Conservation (phyloP, 1,284 basidiomycete genomes). For the Ustilago cynodontis region DNA sequence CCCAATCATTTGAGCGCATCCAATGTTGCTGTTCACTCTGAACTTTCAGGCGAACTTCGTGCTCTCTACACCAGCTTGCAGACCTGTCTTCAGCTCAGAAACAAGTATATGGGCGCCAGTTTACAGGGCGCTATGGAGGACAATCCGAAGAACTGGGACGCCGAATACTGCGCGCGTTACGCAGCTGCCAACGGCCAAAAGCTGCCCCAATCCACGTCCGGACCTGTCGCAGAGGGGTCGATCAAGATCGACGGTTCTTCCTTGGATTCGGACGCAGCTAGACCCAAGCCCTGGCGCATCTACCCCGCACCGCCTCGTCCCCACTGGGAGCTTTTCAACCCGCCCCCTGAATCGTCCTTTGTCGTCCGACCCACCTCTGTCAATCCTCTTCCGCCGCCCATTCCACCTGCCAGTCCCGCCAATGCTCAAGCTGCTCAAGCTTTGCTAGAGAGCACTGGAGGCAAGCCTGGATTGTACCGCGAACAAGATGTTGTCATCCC, state of each 20-base stretch:
- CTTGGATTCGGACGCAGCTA: slow-evolving; percentile 30
- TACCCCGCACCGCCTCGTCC: slow-evolving; percentile 68
- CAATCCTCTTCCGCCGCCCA: slow-evolving; percentile 60
- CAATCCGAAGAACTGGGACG: slow-evolving; percentile 70
- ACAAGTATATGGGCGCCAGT: slow-evolving; percentile 67
- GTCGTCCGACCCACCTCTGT: slow-evolving; percentile 58
- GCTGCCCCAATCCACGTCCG: slow-evolving; percentile 2
- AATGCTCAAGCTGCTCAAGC: slow-evolving; percentile 66
- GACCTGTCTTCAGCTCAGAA: slow-evolving; percentile 64
- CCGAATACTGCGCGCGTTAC: slow-evolving; percentile 61
- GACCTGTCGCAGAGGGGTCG: slow-evolving; percentile 30
- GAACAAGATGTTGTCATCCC: slow-evolving; percentile 57
- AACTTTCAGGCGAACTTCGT: slow-evolving; percentile 62
- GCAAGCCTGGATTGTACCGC: slow-evolving; percentile 65
- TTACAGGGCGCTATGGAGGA: slow-evolving; percentile 65
- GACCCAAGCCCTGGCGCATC: slow-evolving; percentile 67
- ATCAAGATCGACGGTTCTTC: slow-evolving; percentile 67
- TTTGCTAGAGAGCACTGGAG: slow-evolving; percentile 66
- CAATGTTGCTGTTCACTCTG: slow-evolving; percentile 48
- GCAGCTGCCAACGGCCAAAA: slow-evolving; percentile 19
- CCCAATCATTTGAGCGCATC: slow-evolving; percentile 21
- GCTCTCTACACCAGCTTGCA: slow-evolving; percentile 63
- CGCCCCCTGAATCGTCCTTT: slow-evolving; percentile 66
- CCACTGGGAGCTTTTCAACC: slow-evolving; percentile 69
- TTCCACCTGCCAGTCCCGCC: slow-evolving; percentile 67